Base-by-base conservation (phyloP, 2,329 filamentous ascomycete species). In the Aschersonia sp. region DNA sequence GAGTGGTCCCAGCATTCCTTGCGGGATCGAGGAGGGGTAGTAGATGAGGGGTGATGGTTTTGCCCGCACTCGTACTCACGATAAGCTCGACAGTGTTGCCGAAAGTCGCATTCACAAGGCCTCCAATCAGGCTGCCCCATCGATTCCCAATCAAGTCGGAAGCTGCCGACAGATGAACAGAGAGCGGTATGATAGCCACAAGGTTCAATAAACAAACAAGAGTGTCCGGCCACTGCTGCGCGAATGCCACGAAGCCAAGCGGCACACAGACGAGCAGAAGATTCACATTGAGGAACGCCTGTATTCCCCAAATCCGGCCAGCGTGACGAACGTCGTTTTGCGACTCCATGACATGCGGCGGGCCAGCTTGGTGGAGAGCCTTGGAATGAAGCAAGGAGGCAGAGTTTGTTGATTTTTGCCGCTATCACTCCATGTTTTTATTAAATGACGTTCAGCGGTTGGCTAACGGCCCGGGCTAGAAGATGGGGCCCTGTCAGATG, bases 71-170 rank as follows among this genome's bases (percentile, higher is more conserved):
- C 10, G 30, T 20, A 47, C 51, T 32, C 35, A 53, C 51, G 41
- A 53, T 53, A 1, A 53, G 28, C 45, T 53, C 51, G n/a, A 53
- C 51, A 1, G 50, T 51, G 29, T 53, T 53, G 20, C 51, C 51
- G 5, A 53, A 48, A n/a, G 50, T 50, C n/a, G 51, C 51, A 46
- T 53, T 53, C 9, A 53, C 49, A 44, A 53, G 35, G 2, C 51
- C 51, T 12, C 50, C 51, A 5, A 51, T 31, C 40, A 53, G 6
- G 12, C 40, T 44, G 4, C 51, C 51, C 50, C 50, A 51, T 43
- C 51, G 43, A 5, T 51, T 45, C 30, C 51, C 48, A 9, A 53
- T 44, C 20, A 46, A 48, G 32, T 51, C 51, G 2, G 51, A 51
- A 28, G 51, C 51, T 47, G 44, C 50, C 6, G 51, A 53, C 7